Conservation (phyloP, 306 rosid genomes). For the Cucurbita maxima region DNA sequence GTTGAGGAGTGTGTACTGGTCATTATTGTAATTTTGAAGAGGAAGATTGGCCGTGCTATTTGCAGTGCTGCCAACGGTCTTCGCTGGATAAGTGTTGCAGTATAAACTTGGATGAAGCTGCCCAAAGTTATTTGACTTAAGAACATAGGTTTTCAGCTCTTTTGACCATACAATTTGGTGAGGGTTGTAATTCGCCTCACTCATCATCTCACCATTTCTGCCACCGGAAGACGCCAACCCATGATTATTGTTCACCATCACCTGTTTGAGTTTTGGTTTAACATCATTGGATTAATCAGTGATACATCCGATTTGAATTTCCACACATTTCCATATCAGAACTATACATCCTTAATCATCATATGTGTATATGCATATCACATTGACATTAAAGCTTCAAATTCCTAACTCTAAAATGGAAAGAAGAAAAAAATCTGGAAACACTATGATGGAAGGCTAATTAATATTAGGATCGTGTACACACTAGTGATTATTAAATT, state of each 20-base stretch:
- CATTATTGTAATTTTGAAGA: background rate
- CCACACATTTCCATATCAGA: background rate
- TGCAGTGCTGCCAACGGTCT: background rate
- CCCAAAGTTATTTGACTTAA: background rate
- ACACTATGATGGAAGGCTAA: background rate
- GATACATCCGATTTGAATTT: background rate
- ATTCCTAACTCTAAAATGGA: too few species aligned
- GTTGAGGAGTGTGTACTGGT: background rate
- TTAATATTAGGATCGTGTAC: background rate
- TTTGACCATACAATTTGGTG: background rate
- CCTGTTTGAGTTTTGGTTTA: background rate
- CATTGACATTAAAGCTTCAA: too few species aligned
- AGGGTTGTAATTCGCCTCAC: background rate
- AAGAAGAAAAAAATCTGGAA: too few species aligned
- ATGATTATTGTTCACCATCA: background rate
- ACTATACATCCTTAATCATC: background rate
- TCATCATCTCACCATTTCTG: background rate
- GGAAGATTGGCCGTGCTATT: background rate
- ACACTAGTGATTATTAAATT: background rate
- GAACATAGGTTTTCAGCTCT: background rate
- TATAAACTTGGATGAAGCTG: background rate
- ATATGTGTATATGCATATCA: background rate
- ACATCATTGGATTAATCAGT: background rate
- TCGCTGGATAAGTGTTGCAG: background rate
- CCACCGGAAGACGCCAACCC: background rate